These are phyloP conservation scores for Xylariaceae sp. DNA, from an alignment of 2,329 filamentous ascomycete species.

Conservation along the genomic window DNA sequence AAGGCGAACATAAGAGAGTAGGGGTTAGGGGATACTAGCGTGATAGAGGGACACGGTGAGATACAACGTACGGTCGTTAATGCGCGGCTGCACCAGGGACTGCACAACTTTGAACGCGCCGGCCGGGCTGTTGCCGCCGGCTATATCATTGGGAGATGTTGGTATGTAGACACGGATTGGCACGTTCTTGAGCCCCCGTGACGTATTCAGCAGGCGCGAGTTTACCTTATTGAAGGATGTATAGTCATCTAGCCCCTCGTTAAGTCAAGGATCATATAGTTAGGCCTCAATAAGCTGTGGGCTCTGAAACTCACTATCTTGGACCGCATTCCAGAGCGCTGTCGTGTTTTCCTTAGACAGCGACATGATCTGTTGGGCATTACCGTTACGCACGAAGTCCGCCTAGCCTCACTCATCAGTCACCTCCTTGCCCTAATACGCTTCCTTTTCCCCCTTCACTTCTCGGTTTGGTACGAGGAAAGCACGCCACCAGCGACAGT, in stretches of 20 bases:
- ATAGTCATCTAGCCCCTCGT: conserved; percentile 66
- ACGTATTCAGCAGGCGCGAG: conserved; percentile 75
- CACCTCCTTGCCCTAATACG: too few species aligned
- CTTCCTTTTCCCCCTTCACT: not conserved
- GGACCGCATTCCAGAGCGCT: conserved; percentile 80
- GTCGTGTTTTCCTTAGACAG: conserved; percentile 84
- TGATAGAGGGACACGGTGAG: not conserved
- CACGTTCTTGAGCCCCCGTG: conserved; percentile 78
- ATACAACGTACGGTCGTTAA: conserved; percentile 43
- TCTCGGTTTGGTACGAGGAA: not conserved
- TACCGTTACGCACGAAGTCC: conserved; percentile 86
- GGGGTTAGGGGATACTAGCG: not conserved
- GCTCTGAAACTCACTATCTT: conserved; percentile 64
- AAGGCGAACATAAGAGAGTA: not conserved
- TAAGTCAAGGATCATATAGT: not conserved
- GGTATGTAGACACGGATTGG: conserved; percentile 87
- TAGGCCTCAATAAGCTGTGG: not conserved
- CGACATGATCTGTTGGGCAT: conserved; percentile 87
- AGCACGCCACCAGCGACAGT: not conserved
- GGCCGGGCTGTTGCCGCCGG: conserved; percentile 39
- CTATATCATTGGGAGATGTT: conserved; percentile 52
- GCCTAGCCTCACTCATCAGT: conserved; percentile 54
- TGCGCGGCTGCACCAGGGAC: conserved; percentile 63
- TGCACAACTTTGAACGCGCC: conserved; percentile 77
- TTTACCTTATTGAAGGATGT: conserved; percentile 75